Evolutionary conservation across 768 basidiomycete genomes (phyloP).

Genomic region (Trametes meyenii): DNA sequence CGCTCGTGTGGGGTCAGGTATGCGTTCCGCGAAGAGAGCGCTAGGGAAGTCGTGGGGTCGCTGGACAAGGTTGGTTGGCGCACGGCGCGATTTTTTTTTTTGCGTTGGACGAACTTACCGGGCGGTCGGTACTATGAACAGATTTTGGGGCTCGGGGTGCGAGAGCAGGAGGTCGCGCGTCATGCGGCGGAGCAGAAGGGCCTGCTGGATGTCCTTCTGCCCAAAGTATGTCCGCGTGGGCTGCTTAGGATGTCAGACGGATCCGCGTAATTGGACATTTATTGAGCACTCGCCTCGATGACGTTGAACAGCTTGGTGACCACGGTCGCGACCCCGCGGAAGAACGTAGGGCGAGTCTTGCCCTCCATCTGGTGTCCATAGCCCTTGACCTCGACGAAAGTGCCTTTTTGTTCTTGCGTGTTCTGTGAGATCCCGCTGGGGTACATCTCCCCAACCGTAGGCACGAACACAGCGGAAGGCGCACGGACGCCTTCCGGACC

Average conservation of each 20-base stretch:
- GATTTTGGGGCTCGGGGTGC: constrained; percentile 67
- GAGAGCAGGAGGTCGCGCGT: constrained; percentile 79
- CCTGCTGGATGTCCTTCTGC: constrained; percentile 98
- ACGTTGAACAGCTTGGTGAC: constrained; percentile 95
- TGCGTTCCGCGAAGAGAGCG: constrained; percentile 88
- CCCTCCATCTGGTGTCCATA: constrained; percentile 95
- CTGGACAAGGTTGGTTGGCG: constrained; percentile 6
- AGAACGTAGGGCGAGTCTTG: constrained; percentile 82
- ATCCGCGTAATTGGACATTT: not conserved
- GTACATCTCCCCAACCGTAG: constrained; percentile 84
- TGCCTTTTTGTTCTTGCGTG: constrained; percentile 73
- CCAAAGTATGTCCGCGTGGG: constrained; percentile 94
- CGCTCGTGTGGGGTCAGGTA: constrained; percentile 74
- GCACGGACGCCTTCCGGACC: constrained; percentile 35
- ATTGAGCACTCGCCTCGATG: constrained; percentile 62
- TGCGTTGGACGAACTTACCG: constrained; percentile 41
- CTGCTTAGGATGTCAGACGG: constrained; percentile 41
- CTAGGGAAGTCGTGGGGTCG: constrained; percentile 64
- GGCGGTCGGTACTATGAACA: constrained; percentile 88
- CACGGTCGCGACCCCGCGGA: constrained; percentile 93
- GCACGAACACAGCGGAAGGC: constrained; percentile 77
- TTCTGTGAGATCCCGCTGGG: constrained; percentile 88
- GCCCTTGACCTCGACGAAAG: constrained; percentile 92
- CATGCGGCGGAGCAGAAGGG: constrained; percentile 78
- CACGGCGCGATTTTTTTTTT: too few species aligned